A percentile compares a stretch with the other conserved stretches of the same genome.
Conservation (phyloP, 768 basidiomycete species). For the Naganishia kalamii region DNA sequence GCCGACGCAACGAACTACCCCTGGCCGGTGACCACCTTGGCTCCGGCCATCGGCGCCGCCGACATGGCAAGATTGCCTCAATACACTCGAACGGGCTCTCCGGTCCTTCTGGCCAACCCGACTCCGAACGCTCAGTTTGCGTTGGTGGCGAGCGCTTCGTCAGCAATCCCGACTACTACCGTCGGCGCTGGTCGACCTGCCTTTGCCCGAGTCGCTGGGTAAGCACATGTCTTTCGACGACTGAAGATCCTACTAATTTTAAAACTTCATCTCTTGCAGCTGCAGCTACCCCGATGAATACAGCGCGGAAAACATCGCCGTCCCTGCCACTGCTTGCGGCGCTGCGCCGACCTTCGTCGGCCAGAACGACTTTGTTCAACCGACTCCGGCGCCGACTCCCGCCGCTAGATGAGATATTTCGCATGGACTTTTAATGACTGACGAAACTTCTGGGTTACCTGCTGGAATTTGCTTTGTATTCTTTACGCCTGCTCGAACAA, state of each 20-base stretch:
- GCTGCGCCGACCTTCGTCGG: slow-evolving; percentile 29
- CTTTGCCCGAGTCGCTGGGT: slow-evolving; percentile 1
- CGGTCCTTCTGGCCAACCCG: slow-evolving; percentile 53
- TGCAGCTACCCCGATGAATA: slow-evolving; percentile 42
- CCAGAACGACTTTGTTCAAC: slow-evolving; percentile 8
- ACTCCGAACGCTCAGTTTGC: slow-evolving; percentile 51
- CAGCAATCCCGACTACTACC: slow-evolving; percentile 1
- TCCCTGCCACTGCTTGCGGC: slow-evolving; percentile 39
- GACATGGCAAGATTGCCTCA: slow-evolving; percentile 54
- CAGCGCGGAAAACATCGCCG: slow-evolving; percentile 30
- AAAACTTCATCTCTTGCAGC: background rate
- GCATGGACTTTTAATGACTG: background rate
- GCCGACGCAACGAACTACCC: slow-evolving; percentile 50
- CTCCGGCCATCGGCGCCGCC: slow-evolving; percentile 47
- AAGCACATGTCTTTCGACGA: background rate
- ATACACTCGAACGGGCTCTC: slow-evolving; percentile 59
- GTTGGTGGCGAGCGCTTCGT: background rate
- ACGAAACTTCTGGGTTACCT: background rate
- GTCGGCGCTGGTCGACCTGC: slow-evolving; percentile 6
- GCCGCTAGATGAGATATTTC: background rate
- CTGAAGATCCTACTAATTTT: background rate
- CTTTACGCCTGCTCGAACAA: too few relatives aligned
- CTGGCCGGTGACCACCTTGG: slow-evolving; percentile 57
- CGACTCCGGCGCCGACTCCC: slow-evolving; percentile 23
- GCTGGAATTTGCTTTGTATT: too few relatives aligned